Base-by-base conservation (phyloP, 2,329 filamentous ascomycete species). In the Fusarium bulbicola region DNA sequence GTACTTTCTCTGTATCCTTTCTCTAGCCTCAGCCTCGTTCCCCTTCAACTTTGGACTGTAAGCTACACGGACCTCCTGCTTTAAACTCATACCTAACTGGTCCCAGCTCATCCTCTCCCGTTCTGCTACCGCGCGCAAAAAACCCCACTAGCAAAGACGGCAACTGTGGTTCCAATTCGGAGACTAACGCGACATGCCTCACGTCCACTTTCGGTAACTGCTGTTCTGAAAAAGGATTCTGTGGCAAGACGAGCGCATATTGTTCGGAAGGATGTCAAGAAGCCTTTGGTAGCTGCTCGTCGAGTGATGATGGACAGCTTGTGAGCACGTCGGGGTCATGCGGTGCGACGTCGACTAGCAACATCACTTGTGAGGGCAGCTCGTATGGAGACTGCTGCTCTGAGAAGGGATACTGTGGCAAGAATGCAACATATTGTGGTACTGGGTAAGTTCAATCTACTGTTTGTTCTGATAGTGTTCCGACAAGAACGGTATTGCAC, bases 91-190 rank as follows among this genome's bases (percentile, higher is more conserved):
- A 0, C 5, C 21, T 16, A 7, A 50, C 12, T 24, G 4, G 30
- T 14, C 30, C 30, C 47, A 50, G 47, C 8, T 50, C 47, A 18
- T 24, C 47, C 21, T 50, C 47, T 14, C 47, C 47, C 47, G 47
- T 50, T 18, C 9, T 50, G 10, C 47, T 50, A 24, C 47, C 47
- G 3, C 47, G 47, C 4, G 47, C 47, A 8, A 34, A 34, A 10
- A 50, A 50, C 24, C 47, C 47, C n/a, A 50, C 47, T 10, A 50
- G 47, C 21, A 50, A 50, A 50, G 47, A 50, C 47, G 47, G 47
- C 11, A 50, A 50, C 30, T 50, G 47, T 34, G 47, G 47, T 34
- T 50, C 30, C 6, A 50, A 50, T 2, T 50, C 47, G 15, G 47
- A 50, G 12, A 34, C 47, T 20, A 50, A 50, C 6, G 47, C 47